These are phyloP conservation scores for Neolentinus lepideus DNA, from an alignment of 1,284 basidiomycete genomes.

Conservation along the genomic window DNA sequence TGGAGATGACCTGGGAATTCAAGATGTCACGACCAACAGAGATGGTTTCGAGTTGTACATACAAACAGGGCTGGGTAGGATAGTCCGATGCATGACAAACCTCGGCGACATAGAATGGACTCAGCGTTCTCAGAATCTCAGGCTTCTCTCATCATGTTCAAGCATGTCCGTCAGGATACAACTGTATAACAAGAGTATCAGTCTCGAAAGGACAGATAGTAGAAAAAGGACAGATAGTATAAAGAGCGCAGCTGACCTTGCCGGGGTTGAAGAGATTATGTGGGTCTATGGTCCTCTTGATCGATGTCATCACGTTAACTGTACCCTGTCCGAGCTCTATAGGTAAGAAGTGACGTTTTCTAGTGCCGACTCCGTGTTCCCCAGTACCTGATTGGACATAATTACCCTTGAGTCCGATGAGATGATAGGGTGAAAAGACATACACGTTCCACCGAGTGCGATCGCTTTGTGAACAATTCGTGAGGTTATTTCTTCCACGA, in stretches of 20 bases:
- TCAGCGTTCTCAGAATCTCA: too few relatives aligned
- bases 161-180: too few relatives aligned
- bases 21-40: too few relatives aligned
- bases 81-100: too few relatives aligned
- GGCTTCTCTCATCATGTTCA: too few relatives aligned
- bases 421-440: slow-evolving; percentile 14
- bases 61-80: too few relatives aligned
- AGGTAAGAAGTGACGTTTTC: slow-evolving; percentile 67
- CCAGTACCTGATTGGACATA: slow-evolving; percentile 36
- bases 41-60: too few relatives aligned
- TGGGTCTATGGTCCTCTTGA: slow-evolving; percentile 75
- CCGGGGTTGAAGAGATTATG: slow-evolving; percentile 76
- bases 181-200: too few relatives aligned
- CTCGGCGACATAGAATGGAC: too few relatives aligned
- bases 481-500: slow-evolving; percentile 55
- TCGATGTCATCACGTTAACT: slow-evolving; percentile 71
- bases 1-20: too few relatives aligned
- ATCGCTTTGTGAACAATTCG: slow-evolving; percentile 63
- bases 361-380: slow-evolving; percentile 71
- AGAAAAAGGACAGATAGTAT: too few relatives aligned
- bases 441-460: slow-evolving; percentile 67
- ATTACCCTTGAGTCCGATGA: neutral
- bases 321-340: slow-evolving; percentile 75
- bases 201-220: too few relatives aligned
- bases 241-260: slow-evolving; percentile 57